Evolutionary conservation across 495 filamentous ascomycete genomes (phyloP).

Genomic region (Penicillium taxi): DNA sequence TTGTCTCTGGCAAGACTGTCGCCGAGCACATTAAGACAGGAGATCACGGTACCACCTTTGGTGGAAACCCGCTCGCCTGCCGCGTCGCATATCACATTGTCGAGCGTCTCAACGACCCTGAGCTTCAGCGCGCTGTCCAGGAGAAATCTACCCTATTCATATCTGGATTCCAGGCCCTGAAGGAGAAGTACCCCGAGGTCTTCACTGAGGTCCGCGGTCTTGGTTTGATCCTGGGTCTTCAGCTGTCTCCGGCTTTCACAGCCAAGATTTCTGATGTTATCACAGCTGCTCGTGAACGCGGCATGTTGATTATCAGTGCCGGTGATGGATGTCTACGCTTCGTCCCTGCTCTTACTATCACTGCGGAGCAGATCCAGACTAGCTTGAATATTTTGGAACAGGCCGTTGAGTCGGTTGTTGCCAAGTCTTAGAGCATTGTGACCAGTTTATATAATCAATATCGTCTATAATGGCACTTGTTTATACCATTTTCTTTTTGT

Average conservation of each 20-base stretch:
- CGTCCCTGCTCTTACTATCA: constrained; percentile 73
- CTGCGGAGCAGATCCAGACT: constrained; percentile 63
- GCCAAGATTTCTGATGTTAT: constrained; percentile 53
- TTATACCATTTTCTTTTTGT: no score
- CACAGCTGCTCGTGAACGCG: constrained; percentile 78
- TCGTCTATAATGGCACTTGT: no score
- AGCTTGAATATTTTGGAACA: constrained; percentile 70
- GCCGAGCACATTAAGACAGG: constrained; percentile 79
- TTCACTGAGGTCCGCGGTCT: constrained; percentile 72
- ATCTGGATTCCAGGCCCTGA: constrained; percentile 54
- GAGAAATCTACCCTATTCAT: constrained; percentile 58
- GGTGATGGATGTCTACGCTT: constrained; percentile 84
- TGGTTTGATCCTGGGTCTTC: constrained; percentile 78
- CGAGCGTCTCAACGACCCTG: constrained; percentile 55
- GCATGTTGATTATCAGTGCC: constrained; percentile 82
- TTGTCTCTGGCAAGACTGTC: constrained; percentile 66
- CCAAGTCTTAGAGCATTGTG: constrained; percentile 13
- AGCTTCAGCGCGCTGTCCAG: constrained; percentile 56
- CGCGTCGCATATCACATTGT: constrained; percentile 80
- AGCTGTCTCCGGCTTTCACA: constrained; percentile 62
- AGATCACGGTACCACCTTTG: constrained; percentile 96
- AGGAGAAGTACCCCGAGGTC: constrained; percentile 58
- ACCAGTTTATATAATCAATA: no score
- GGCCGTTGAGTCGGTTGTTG: constrained; percentile 53
- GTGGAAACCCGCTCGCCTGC: constrained; percentile 85